These are phyloP conservation scores for Castanea mollissima DNA, from an alignment of 306 rosid genomes.

Conservation along the genomic window DNA sequence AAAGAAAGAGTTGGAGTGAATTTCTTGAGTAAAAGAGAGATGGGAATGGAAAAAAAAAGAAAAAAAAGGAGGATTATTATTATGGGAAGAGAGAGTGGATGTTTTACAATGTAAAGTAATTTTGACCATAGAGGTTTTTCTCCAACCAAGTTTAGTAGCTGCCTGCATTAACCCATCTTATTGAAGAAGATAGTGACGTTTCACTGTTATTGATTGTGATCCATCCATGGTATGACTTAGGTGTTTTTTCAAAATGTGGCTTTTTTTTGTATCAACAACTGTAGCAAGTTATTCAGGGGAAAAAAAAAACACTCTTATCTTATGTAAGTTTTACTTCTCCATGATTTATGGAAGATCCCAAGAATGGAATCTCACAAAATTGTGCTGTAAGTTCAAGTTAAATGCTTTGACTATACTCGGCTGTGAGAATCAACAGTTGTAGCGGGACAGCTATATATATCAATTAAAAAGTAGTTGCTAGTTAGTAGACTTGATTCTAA, in stretches of 20 bases:
- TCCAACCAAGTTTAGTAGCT: conserved; percentile 16
- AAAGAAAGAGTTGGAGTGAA: not conserved
- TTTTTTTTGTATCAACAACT: not conserved
- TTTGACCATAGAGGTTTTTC: conserved; percentile 15
- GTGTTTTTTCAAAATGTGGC: conserved; percentile 16
- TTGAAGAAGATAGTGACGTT: conserved; percentile 12
- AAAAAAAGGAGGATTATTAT: conserved; percentile 7
- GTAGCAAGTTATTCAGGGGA: no score
- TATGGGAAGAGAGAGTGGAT: not conserved
- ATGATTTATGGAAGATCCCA: conserved; percentile 1
- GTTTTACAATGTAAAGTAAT: conserved; percentile 30
- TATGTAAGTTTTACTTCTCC: not conserved
- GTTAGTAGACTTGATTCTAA: conserved; percentile 25
- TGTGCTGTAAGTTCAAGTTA: conserved; percentile 3
- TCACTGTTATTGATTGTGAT: conserved; percentile 26
- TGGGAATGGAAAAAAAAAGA: conserved; percentile 1
- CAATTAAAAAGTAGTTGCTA: conserved; percentile 38
- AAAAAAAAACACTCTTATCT: not conserved
- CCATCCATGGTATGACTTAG: conserved; percentile 15
- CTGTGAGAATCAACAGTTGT: not conserved
- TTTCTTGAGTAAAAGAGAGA: conserved; percentile 1
- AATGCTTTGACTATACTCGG: conserved; percentile 13
- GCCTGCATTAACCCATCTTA: conserved; percentile 16
- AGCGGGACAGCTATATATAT: conserved; percentile 27
- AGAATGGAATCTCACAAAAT: not conserved